These are phyloP conservation scores for Vararia minispora DNA, from an alignment of 768 basidiomycete genomes.

Conservation along the genomic window DNA sequence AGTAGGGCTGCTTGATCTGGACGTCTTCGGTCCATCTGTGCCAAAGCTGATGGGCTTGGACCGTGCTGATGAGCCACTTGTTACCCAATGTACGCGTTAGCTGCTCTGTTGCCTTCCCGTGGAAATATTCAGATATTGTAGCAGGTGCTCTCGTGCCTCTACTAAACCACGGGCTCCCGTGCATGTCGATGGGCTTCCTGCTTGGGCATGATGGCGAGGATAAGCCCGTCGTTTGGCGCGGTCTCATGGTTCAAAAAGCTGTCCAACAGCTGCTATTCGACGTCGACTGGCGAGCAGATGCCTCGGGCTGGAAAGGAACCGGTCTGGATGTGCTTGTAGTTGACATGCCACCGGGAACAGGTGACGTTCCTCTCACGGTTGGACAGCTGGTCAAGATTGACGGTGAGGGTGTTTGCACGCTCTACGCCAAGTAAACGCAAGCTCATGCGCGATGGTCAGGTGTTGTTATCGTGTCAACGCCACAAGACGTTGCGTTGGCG, in stretches of 20 bases:
- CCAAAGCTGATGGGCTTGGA: conserved; percentile 91
- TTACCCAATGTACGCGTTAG: conserved; percentile 49
- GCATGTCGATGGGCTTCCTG: conserved; percentile 98
- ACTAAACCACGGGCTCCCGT: conserved; percentile 78
- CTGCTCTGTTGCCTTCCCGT: neutral
- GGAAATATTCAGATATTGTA: conserved; percentile 3
- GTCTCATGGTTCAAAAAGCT: conserved; percentile 97
- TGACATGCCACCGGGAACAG: conserved; percentile 97
- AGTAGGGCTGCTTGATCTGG: conserved; percentile 86
- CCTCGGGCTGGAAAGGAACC: conserved; percentile 22
- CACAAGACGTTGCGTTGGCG: conserved; percentile 85
- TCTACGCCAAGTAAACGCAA: no score
- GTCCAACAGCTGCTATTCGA: conserved; percentile 94
- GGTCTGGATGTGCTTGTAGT: conserved; percentile 80
- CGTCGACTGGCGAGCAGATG: conserved; percentile 66
- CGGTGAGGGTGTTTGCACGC: conserved; percentile 36
- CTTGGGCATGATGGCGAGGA: conserved; percentile 57
- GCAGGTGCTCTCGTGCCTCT: conserved; percentile 76
- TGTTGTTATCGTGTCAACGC: conserved; percentile 88
- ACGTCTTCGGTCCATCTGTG: conserved; percentile 91
- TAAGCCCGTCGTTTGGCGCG: conserved; percentile 87
- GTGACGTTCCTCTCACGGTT: conserved; percentile 87
- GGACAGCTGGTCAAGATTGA: conserved; percentile 80
- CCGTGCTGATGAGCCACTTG: conserved; percentile 59
- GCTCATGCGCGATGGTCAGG: conserved; percentile 52